Percentiles rank a stretch among this genome's conserved stretches.
Conservation (phyloP, 441 rosid genomes). For the Mallotus repandus region DNA sequence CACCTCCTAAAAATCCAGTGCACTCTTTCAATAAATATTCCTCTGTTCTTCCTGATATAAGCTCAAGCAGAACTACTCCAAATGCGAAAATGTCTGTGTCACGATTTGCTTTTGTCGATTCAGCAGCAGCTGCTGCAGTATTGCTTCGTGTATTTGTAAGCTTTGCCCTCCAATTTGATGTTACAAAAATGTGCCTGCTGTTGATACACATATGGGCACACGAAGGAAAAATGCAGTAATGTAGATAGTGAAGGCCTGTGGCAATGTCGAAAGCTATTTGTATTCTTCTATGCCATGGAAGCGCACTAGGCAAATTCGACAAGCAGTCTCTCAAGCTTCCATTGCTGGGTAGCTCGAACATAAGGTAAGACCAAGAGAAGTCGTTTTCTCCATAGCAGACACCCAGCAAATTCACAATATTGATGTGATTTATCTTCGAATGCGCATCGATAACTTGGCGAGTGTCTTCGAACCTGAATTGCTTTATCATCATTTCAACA, state of each 20-base stretch:
- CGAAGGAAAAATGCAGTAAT: slow-evolving; percentile 49
- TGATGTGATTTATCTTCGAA: slow-evolving; percentile 55
- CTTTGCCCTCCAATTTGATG: slow-evolving; percentile 53
- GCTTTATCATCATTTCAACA: slow-evolving; percentile 47
- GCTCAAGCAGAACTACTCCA: slow-evolving; percentile 55
- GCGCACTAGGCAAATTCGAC: slow-evolving; percentile 22
- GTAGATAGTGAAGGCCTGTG: slow-evolving; percentile 50
- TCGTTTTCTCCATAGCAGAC: slow-evolving; percentile 45
- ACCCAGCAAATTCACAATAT: slow-evolving; percentile 49
- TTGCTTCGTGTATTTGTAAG: slow-evolving; percentile 34
- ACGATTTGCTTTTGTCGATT: slow-evolving; percentile 20
- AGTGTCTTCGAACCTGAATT: slow-evolving; percentile 44
- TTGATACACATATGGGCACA: slow-evolving; percentile 42
- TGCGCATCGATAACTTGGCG: slow-evolving; percentile 41
- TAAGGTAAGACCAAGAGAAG: slow-evolving; percentile 35
- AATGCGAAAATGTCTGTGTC: slow-evolving; percentile 40
- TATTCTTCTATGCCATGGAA: slow-evolving; percentile 37
- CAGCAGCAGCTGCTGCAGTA: neutral
- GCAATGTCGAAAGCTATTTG: slow-evolving; percentile 54
- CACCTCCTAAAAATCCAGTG: slow-evolving; percentile 42
- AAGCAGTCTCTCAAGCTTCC: slow-evolving; percentile 52
- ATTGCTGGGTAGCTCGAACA: slow-evolving; percentile 44
- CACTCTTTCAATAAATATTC: slow-evolving; percentile 38
- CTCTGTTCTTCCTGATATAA: slow-evolving; percentile 41
- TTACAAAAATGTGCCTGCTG: slow-evolving; percentile 40